phyloP scores from a whole-genome alignment of 2,329 filamentous ascomycete genomes.

The Decorospora gaudefroyi region DNA sequence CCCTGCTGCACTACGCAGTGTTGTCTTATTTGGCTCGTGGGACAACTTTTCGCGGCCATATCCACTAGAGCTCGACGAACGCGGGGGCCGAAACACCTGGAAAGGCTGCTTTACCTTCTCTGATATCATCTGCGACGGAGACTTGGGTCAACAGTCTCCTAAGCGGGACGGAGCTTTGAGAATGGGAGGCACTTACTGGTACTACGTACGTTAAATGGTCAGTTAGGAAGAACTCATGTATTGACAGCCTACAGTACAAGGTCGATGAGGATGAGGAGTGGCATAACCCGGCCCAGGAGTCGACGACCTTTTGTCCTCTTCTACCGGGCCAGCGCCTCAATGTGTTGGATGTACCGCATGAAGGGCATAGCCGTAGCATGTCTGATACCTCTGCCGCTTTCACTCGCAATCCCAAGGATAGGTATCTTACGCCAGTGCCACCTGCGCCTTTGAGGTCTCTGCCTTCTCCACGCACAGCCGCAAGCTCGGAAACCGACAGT shows the following conservation, averaged over 20 bases:
- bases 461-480: conserved; percentile 24
- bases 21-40: conserved; percentile 89
- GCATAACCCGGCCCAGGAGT: conserved; percentile 72
- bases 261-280: conserved; percentile 79
- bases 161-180: conserved; percentile 78
- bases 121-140: conserved; percentile 81
- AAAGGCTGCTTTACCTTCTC: conserved; percentile 85
- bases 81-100: conserved; percentile 77
- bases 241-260: conserved; percentile 67
- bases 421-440: conserved; percentile 71
- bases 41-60: conserved; percentile 86
- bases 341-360: conserved; percentile 76
- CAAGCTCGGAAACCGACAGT: conserved; percentile 23
- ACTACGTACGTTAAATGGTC: conserved; percentile 70
- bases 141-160: conserved; percentile 55
- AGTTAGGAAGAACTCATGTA: conserved; percentile 1
- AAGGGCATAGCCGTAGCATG: conserved; percentile 64
- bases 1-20: conserved; percentile 61
- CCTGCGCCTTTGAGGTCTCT: conserved; percentile 42
- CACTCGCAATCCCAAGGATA: conserved; percentile 79
- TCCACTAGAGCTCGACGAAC: conserved; percentile 77
- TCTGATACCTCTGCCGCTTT: conserved; percentile 69
- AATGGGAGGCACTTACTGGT: conserved; percentile 94
- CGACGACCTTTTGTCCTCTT: conserved; percentile 79
- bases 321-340: conserved; percentile 89